phyloP scores from a whole-genome alignment of 352 stramenopile species.

The Blastocystis sp. region DNA sequence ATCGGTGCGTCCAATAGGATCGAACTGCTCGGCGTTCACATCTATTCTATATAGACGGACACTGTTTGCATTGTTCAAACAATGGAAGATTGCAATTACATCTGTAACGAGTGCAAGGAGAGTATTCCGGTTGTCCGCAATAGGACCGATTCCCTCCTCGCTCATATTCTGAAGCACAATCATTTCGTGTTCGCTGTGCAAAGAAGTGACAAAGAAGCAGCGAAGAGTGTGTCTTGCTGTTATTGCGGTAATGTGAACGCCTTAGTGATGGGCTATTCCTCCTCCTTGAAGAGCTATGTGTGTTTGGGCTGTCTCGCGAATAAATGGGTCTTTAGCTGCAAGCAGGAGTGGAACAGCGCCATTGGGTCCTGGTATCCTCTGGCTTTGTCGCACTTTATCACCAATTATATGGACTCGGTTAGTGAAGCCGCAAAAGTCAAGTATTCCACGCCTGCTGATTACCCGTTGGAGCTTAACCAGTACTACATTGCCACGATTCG shows the following conservation, averaged over 20 bases:
- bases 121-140: background rate
- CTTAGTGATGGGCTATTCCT: constrained; percentile 34
- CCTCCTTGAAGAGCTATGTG: background rate
- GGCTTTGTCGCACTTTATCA: constrained; percentile 4
- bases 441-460: background rate
- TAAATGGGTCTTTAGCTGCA: constrained; percentile 3
- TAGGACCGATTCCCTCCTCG: background rate
- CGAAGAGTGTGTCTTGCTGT: constrained; percentile 6
- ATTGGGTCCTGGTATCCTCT: constrained; percentile 34
- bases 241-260: constrained; percentile 30
- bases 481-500: background rate
- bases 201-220: background rate
- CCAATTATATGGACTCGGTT: background rate
- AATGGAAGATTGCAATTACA: background rate
- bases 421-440: background rate
- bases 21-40: too few species aligned
- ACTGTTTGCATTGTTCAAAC: background rate
- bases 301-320: constrained; percentile 41
- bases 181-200: constrained; percentile 25
- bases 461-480: background rate
- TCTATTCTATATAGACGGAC: too few species aligned
- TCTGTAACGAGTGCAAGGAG: background rate
- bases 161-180: constrained; percentile 34
- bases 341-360: constrained; percentile 3
- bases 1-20: background rate